phyloP scores from a whole-genome alignment of 1,284 basidiomycete genomes.

The Coniferiporia sulphurascens region DNA sequence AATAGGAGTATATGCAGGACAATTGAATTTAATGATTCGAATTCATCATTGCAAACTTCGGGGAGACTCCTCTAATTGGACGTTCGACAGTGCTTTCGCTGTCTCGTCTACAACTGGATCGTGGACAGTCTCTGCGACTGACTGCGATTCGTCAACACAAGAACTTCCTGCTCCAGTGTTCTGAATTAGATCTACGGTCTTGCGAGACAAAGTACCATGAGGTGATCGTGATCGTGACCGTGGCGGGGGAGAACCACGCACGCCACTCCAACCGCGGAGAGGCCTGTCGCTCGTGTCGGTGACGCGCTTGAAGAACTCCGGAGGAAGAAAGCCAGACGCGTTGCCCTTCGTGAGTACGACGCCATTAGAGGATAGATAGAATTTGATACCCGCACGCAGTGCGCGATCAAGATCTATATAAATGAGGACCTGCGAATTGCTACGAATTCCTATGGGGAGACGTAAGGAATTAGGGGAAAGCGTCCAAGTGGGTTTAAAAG shows the following conservation, averaged over 20 bases:
- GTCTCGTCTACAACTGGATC: not conserved
- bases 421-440: constrained; percentile 66
- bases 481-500: not conserved
- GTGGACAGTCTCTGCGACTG: too few relatives aligned
- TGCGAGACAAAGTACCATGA: too few relatives aligned
- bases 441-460: constrained; percentile 63
- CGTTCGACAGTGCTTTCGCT: not conserved
- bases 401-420: constrained; percentile 72
- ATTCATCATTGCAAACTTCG: not conserved
- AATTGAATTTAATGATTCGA: not conserved
- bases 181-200: too few relatives aligned
- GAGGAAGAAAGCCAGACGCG: constrained; percentile 46
- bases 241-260: not conserved
- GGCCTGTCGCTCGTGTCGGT: constrained; percentile 35
- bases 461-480: not conserved
- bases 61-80: not conserved
- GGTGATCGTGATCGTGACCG: too few relatives aligned
- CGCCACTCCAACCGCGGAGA: constrained; percentile 32
- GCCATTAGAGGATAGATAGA: constrained; percentile 76
- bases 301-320: constrained; percentile 61
- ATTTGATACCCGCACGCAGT: constrained; percentile 63
- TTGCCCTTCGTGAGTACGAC: constrained; percentile 80
- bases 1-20: not conserved
- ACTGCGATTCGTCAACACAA: too few relatives aligned
- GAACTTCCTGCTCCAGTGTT: too few relatives aligned